Conservation (phyloP, 2,329 filamentous ascomycete genomes). For the Ceratocystis eucalypticola region DNA sequence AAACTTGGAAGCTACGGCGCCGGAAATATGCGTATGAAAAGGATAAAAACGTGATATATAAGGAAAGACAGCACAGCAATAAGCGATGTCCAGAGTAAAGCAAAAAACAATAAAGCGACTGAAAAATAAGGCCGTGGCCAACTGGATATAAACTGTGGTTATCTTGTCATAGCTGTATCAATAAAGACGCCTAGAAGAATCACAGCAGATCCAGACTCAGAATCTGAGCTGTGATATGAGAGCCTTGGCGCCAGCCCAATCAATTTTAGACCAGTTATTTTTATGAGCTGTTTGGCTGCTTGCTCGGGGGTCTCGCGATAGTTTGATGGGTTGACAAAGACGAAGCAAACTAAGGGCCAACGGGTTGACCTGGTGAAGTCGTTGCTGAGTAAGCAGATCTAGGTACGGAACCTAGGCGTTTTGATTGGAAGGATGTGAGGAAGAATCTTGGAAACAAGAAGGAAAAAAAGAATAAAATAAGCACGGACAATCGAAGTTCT, state of each 20-base stretch:
- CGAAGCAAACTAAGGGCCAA: too few species aligned
- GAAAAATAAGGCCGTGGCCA: neutral
- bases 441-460: neutral
- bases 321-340: too few species aligned
- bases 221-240: neutral
- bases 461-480: neutral
- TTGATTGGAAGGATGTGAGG: neutral
- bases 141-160: neutral
- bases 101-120: conserved; percentile 5
- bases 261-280: neutral
- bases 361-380: too few species aligned
- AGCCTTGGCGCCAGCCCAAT: neutral
- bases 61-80: neutral
- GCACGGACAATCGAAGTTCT: neutral
- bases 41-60: neutral
- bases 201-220: neutral
- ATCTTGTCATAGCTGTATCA: neutral
- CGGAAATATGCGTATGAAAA: neutral
- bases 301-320: neutral
- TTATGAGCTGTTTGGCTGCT: neutral
- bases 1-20: neutral
- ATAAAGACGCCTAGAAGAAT: neutral
- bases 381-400: too few species aligned
- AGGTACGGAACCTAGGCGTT: neutral
- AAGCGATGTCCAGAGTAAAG: too few species aligned